phyloP scores from a whole-genome alignment of 2,329 filamentous ascomycete genomes.

The Aureobasidium pullulans region DNA sequence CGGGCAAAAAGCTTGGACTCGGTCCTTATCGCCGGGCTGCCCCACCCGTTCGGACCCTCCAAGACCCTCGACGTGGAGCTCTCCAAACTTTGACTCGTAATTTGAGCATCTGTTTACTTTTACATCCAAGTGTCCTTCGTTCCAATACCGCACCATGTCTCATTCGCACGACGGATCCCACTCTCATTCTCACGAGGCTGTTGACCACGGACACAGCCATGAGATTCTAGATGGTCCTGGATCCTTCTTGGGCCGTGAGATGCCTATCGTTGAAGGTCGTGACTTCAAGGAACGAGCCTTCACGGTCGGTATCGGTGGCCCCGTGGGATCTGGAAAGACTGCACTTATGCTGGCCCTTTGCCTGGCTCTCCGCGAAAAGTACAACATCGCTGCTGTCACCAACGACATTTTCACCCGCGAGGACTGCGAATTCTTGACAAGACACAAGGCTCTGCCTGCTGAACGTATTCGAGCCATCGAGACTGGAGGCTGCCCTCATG shows the following conservation, averaged over 20 bases:
- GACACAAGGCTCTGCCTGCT: slow-evolving; percentile 73
- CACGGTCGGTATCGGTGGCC: slow-evolving; percentile 95
- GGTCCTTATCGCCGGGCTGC: not conserved
- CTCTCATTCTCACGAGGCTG: slow-evolving; percentile 31
- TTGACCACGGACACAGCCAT: slow-evolving; percentile 87
- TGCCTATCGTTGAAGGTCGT: slow-evolving; percentile 84
- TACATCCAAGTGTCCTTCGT: not conserved
- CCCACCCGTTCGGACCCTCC: not conserved
- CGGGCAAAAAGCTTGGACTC: not conserved
- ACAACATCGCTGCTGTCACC: slow-evolving; percentile 89
- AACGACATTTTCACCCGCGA: slow-evolving; percentile 99
- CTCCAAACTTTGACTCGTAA: not conserved
- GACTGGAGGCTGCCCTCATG: slow-evolving; percentile 94
- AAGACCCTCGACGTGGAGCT: not conserved
- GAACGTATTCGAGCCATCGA: slow-evolving; percentile 89
- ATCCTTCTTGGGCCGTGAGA: slow-evolving; percentile 80
- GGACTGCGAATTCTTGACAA: slow-evolving; percentile 94
- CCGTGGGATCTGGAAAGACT: slow-evolving; percentile 94
- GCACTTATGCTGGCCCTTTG: slow-evolving; percentile 94
- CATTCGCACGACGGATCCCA: slow-evolving; percentile 43
- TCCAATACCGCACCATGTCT: not conserved
- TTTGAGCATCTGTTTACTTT: not conserved
- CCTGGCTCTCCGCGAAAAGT: slow-evolving; percentile 68
- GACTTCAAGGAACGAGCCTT: slow-evolving; percentile 86
- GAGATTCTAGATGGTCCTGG: slow-evolving; percentile 93